These are phyloP conservation scores for Botrytis pseudocinerea DNA, from an alignment of 2,329 filamentous ascomycete genomes.

Conservation along the genomic window DNA sequence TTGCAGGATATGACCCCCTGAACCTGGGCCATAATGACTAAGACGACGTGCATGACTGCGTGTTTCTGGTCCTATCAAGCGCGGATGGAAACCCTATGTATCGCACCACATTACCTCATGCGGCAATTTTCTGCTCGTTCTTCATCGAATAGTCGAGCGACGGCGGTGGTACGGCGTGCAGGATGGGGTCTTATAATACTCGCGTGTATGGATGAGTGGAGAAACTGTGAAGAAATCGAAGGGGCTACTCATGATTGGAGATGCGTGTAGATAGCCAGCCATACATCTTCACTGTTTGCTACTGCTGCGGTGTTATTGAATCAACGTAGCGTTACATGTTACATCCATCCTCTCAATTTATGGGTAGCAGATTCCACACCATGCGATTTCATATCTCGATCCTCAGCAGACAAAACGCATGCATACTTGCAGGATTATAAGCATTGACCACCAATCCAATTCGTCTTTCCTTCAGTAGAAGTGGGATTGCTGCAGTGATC, in stretches of 20 bases:
- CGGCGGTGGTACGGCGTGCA: not conserved
- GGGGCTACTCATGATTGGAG: not conserved
- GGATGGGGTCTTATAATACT: not conserved
- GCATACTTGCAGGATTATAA: not conserved
- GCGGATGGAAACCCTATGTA: not conserved
- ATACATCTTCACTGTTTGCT: not conserved
- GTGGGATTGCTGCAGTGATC: conserved; percentile 1
- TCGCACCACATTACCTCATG: not conserved
- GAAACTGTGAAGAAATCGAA: not conserved
- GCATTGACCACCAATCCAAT: not conserved
- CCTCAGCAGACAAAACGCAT: not conserved
- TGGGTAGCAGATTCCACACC: not conserved
- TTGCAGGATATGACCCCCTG: not conserved
- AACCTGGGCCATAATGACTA: not conserved
- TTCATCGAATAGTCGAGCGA: not conserved
- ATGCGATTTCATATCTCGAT: conserved; percentile 11
- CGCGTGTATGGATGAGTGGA: not conserved
- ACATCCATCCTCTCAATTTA: not conserved
- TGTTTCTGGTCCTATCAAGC: not conserved
- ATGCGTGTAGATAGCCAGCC: not conserved
- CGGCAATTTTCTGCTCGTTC: not conserved
- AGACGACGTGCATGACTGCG: conserved; percentile 7
- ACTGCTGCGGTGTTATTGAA: not conserved
- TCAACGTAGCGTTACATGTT: not conserved
- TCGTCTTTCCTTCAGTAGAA: not conserved